Base-by-base conservation (phyloP, 306 rosid species). In the Dalbergia oliveri region DNA sequence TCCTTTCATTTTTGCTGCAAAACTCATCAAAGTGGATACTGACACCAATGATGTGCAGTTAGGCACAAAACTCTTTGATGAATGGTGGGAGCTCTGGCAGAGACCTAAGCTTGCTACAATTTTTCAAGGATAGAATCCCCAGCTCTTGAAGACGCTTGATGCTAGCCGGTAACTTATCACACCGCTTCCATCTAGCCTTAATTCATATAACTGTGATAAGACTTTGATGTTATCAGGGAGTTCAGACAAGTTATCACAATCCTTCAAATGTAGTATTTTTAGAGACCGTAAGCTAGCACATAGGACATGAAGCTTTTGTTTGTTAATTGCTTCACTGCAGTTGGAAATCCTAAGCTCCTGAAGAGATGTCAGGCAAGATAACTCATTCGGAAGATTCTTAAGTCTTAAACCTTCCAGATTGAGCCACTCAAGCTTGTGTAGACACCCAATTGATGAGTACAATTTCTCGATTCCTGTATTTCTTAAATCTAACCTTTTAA, bases 31-130 rank as follows among this genome's bases (percentile, higher is more conserved):
- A 45, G 71, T 19, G 6, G 39, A 31, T 19, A 63, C 54, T 9
- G 15, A 26, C 53, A 49, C 67, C 16, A 85, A 37, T 7, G 76
- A 77, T 6, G 33, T 51, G n/a, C n/a, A n/a, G n/a, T n/a, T n/a
- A n/a, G n/a, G n/a, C n/a, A n/a, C n/a, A 8, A 10, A 85, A 18
- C 33, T 37, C 2, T 21, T 7, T 34, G 8, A 76, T 1, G 3
- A 0, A 26, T 39, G 2, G 33, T 35, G 88, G 85, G 56, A 85
- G 78, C 66, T 85, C 74, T 12, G 83, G 81, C 11, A 80, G 8
- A 80, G 21, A 64, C 4, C 7, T 47, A 58, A 84, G 88, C 58
- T 65, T 76, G 8, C 0, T 0, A 15, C 85, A 75, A 1, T 0
- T 0, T 0, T 0, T 0, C 3, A 79, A 5, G 0, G 18, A 1